Evolutionary conservation across 352 stramenopile species (phyloP), one percentile per base, ranked within the genome.

Genomic region (Saprolegnia parasitica): DNA sequence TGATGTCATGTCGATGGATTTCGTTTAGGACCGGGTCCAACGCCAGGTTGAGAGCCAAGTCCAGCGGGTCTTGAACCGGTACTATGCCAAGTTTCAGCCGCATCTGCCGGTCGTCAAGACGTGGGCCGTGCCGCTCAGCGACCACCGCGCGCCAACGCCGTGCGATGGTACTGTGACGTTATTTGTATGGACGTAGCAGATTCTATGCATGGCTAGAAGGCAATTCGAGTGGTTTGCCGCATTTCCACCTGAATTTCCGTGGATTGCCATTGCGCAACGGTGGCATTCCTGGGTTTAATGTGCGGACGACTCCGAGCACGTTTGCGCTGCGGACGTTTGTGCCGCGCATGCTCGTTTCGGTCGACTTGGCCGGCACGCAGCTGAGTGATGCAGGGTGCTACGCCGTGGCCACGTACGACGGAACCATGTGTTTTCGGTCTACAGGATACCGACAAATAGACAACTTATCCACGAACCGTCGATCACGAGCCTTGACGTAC

Each of bases 381-480:
- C 24, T 70, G 16, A 70, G 21, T 21, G 63, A 70, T 24, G 32
- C n/a, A 1, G 63, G 63, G 13, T 61, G 63, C 46, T 70, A 47
- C 52, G 20, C 45, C 6, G 61, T 70, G 42, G 63, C 63, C 39
- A 62, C 39, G 63, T 70, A 60, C 1, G 61, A 21, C 11, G 24
- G 42, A 37, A 0, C 6, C 21, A 15, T 45, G 0, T 26, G n/a
- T 61, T 18, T 11, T 16, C 35, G 23, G 11, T 56, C 11, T n/a
- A 56, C 47, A 47, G n/a, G 15, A 32, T 70, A 15, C 37, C 5
- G 10, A 24, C 21, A 9, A 21, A 13, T 63, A 70, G 63, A 9
- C 63, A 70, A 54, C 37, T 70, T 4, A 70, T 70, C 39, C 63
- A 70, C 21, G 63, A 70, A 42, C 63, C 63, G 5, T 61, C 20